Evolutionary conservation across 2,329 filamentous ascomycete genomes (phyloP).

Genomic region (Trichothecium sympodiale): DNA sequence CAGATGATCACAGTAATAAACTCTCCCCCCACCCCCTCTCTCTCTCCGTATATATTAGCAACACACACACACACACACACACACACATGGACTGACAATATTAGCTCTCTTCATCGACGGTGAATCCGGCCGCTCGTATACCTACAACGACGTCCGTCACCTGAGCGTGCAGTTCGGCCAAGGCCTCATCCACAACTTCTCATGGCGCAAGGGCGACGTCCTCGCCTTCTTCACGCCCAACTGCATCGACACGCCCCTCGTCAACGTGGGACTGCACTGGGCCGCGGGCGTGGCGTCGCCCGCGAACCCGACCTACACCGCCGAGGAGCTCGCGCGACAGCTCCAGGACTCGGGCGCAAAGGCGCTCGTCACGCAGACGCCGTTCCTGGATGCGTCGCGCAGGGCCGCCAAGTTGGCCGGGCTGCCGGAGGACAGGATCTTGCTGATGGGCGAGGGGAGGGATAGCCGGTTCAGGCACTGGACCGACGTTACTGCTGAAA

Average conservation of each 20-base stretch:
- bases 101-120: constrained; percentile 75
- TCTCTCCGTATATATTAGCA: too few species aligned
- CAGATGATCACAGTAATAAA: constrained; percentile 59
- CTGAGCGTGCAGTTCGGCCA: constrained; percentile 67
- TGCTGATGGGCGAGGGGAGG: constrained; percentile 66
- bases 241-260: constrained; percentile 66
- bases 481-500: constrained; percentile 52
- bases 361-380: constrained; percentile 62
- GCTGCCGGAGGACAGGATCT: constrained; percentile 59
- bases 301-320: constrained; percentile 79
- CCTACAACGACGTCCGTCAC: constrained; percentile 53
- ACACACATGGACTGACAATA: neutral
- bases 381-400: constrained; percentile 51
- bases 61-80: neutral
- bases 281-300: constrained; percentile 74
- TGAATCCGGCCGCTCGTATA: constrained; percentile 58
- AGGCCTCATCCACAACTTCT: constrained; percentile 62
- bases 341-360: constrained; percentile 68
- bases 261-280: constrained; percentile 74
- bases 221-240: constrained; percentile 78
- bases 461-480: constrained; percentile 56
- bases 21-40: neutral
- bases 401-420: constrained; percentile 60
- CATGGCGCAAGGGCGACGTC: constrained; percentile 76
- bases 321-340: constrained; percentile 74